Evolutionary conservation across 2,329 filamentous ascomycete genomes (phyloP).

Genomic region (Sporothrix pseudoabietina): DNA sequence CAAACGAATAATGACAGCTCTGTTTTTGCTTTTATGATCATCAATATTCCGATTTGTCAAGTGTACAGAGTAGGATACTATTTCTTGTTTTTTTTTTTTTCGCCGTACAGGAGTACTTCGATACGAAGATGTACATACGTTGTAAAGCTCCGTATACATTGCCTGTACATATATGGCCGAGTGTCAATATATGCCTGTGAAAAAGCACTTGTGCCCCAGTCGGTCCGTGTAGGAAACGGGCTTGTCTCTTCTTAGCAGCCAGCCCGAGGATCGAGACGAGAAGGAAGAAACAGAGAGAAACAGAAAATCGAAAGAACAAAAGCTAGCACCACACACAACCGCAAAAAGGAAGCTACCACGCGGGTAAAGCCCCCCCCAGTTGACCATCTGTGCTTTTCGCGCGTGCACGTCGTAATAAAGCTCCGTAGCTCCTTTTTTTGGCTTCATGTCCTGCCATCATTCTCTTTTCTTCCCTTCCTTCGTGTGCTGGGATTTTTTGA

Average conservation of each 20-base stretch:
- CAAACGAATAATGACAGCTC: background rate
- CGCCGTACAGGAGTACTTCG: background rate
- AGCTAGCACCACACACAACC: background rate
- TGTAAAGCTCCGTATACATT: background rate
- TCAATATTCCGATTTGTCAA: background rate
- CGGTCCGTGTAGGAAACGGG: background rate
- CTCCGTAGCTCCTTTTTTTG: conserved; percentile 1
- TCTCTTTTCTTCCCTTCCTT: background rate
- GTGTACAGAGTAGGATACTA: background rate
- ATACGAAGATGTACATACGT: background rate
- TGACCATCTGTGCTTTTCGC: background rate
- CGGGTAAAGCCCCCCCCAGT: conserved; percentile 12
- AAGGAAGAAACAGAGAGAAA: background rate
- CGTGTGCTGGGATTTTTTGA: background rate
- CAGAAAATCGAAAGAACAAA: background rate
- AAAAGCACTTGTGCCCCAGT: background rate
- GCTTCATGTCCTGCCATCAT: background rate
- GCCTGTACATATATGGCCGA: background rate
- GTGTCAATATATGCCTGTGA: background rate
- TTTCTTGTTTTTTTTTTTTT: background rate
- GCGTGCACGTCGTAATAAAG: background rate
- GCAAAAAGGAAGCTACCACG: background rate
- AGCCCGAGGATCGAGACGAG: background rate
- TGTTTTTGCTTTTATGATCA: background rate
- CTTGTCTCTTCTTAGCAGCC: background rate